These are phyloP conservation scores for Neurospora intermedia DNA, from an alignment of 495 filamentous ascomycete genomes.

Conservation along the genomic window DNA sequence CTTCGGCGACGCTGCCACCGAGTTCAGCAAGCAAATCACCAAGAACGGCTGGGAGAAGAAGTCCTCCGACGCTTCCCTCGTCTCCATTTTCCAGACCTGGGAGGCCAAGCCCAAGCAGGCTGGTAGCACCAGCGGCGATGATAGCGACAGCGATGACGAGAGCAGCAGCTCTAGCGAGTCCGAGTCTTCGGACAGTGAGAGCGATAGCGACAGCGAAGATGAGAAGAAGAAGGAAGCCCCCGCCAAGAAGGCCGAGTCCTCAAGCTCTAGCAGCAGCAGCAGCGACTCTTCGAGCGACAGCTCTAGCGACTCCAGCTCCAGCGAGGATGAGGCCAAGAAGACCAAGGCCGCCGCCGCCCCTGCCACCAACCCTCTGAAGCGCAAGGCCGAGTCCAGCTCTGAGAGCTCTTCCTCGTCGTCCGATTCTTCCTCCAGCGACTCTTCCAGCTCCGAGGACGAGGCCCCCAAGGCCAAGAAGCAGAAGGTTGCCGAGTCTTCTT, in stretches of 20 bases:
- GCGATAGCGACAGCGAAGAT: slow-evolving; percentile 49
- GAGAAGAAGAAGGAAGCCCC: slow-evolving; percentile 45
- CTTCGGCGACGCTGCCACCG: slow-evolving; percentile 45
- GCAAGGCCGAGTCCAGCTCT: slow-evolving; percentile 47
- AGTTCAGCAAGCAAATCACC: slow-evolving; percentile 48
- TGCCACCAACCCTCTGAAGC: slow-evolving; percentile 42
- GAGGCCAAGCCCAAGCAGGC: slow-evolving; percentile 25
- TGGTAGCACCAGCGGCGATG: slow-evolving; percentile 24
- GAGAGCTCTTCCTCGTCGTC: slow-evolving; percentile 32
- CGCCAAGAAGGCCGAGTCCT: slow-evolving; percentile 16
- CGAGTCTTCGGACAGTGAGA: slow-evolving; percentile 34
- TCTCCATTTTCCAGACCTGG: slow-evolving; percentile 37
- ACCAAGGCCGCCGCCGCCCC: slow-evolving; percentile 23
- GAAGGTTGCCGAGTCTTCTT: slow-evolving; percentile 18
- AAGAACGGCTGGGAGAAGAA: slow-evolving; percentile 33
- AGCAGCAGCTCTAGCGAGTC: slow-evolving; percentile 11
- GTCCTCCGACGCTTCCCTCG: slow-evolving; percentile 26
- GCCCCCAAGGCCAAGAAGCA: slow-evolving; percentile 20
- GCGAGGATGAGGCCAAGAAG: slow-evolving; percentile 47
- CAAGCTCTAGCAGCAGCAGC: slow-evolving; percentile 31
- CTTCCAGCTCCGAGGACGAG: slow-evolving; percentile 11
- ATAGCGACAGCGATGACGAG: slow-evolving; percentile 77
- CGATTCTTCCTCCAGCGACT: slow-evolving; percentile 23
- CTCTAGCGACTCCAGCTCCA: slow-evolving; percentile 48
- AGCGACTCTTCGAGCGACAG: slow-evolving; percentile 40